Evolutionary conservation across 768 basidiomycete genomes (phyloP), one percentile per base, ranked within the genome.

Genomic region (Trametes maxima): DNA sequence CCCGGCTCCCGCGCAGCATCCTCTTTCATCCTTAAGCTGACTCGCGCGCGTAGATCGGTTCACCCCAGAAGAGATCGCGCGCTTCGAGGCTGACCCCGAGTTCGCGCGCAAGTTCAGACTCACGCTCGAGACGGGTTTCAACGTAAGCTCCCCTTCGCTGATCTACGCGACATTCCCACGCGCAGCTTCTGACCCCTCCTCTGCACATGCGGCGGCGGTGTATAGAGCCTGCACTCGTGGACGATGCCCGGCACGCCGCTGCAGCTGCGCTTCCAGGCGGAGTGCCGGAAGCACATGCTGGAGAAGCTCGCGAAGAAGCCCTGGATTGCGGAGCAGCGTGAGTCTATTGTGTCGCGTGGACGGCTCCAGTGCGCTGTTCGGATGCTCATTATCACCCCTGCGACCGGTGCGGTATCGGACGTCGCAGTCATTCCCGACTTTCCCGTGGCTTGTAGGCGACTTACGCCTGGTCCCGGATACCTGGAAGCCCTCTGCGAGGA

Each of bases 391-490:
- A 11, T 17, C 42, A 59, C 1, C 17, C 35, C 33, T 59, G 17
- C n/a, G 10, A 44, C 22, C 13, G 14, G 1, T 14, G 46, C 21
- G 19, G 11, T 13, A 24, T 8, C 16, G 25, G 14, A 1, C 10
- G 5, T n/a, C 17, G 7, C 36, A 85, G 84, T 87, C n/a, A 76
- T 86, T 22, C 85, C 87, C 14, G 74, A 81, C 47, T 88, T 87
- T 64, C 74, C 80, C 7, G 80, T 86, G 16, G 79, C 75, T 4
- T 89, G 86, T 71, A 78, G 86, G 25, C 78, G 87, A 17, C 71
- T 88, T 47, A 89, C 88, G 0, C 85, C 86, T 2, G 87, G 86
- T 0, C 85, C 85, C 11, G 86, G 87, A 5, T 89, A 86, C 68
- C 77, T 89, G 37, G 85, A 88, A 65, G 84, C 87, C 0, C 72